These are phyloP conservation scores for Tricholoma hemisulphureum DNA, from an alignment of 768 basidiomycete genomes.

Conservation along the genomic window DNA sequence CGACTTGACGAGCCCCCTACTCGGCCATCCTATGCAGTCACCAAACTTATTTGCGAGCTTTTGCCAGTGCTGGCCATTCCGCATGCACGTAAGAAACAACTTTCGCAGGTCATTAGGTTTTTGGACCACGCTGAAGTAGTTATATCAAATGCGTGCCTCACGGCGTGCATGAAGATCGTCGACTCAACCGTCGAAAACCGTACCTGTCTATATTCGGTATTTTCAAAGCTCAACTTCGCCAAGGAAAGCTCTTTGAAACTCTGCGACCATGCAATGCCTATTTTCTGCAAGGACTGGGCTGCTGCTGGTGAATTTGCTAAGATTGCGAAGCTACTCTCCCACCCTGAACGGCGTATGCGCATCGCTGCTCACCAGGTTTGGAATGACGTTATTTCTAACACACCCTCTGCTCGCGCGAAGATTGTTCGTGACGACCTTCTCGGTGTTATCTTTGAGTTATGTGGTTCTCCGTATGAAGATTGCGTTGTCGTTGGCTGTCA, in stretches of 20 bases:
- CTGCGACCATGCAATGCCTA: constrained; percentile 17
- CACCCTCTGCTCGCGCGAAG: constrained; percentile 12
- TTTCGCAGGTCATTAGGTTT: constrained; percentile 10
- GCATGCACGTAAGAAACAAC: constrained; percentile 12
- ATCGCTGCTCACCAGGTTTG: constrained; percentile 14
- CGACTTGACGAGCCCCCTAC: constrained; percentile 14
- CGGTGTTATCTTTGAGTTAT: constrained; percentile 15
- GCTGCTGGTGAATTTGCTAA: constrained; percentile 11
- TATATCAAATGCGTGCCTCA: constrained; percentile 13
- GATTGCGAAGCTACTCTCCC: constrained; percentile 10
- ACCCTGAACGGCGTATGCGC: constrained; percentile 14
- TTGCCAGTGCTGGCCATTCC: constrained; percentile 16
- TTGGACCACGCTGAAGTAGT: constrained; percentile 13
- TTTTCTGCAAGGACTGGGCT: constrained; percentile 17
- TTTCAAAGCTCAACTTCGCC: constrained; percentile 14
- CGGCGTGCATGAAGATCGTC: constrained; percentile 16
- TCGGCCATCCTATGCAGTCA: constrained; percentile 11
- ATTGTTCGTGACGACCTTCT: constrained; percentile 12
- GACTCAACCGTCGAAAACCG: constrained; percentile 17
- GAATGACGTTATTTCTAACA: constrained; percentile 11
- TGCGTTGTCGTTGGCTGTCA: constrained; percentile 10
- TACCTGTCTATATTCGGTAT: constrained; percentile 11
- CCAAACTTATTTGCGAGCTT: constrained; percentile 15
- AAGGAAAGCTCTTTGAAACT: constrained; percentile 18
- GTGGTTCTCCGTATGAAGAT: constrained; percentile 16